phyloP scores from a whole-genome alignment of 345 rosid species.

The Abelmoschus esculentus region DNA sequence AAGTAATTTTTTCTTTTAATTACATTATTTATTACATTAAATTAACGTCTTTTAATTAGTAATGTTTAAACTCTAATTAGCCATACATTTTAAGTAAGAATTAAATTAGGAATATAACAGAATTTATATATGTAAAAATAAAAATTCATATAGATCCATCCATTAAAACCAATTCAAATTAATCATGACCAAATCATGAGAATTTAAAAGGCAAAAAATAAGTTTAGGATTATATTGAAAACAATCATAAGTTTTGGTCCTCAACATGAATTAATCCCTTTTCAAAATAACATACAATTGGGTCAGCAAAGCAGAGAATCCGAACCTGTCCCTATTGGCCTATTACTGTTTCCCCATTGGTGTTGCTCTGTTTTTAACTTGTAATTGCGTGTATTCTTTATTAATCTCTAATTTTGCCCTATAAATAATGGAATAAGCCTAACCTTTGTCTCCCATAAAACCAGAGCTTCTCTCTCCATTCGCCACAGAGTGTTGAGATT shows the following conservation, averaged over 20 bases:
- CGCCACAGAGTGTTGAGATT: too few species aligned
- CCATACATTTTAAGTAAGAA: too few species aligned
- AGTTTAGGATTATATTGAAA: neutral
- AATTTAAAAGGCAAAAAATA: too few species aligned
- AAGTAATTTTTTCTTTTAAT: too few species aligned
- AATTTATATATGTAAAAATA: too few species aligned
- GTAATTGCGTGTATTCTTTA: neutral
- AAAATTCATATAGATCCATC: too few species aligned
- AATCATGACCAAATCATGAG: too few species aligned
- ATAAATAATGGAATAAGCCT: conserved; percentile 18
- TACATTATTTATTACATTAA: too few species aligned
- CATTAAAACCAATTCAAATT: too few species aligned
- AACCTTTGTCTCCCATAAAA: neutral
- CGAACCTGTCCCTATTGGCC: neutral
- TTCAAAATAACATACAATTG: neutral
- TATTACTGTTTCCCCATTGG: neutral
- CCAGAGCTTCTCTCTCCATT: conserved; percentile 6
- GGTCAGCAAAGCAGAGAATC: neutral
- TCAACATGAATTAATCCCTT: neutral
- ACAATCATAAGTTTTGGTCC: neutral
- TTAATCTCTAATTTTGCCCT: conserved; percentile 9
- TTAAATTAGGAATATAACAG: too few species aligned
- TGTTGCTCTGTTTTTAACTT: neutral
- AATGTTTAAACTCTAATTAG: too few species aligned
- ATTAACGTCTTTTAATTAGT: too few species aligned